phyloP scores from a whole-genome alignment of 306 rosid species.

The Cucumis melo region DNA sequence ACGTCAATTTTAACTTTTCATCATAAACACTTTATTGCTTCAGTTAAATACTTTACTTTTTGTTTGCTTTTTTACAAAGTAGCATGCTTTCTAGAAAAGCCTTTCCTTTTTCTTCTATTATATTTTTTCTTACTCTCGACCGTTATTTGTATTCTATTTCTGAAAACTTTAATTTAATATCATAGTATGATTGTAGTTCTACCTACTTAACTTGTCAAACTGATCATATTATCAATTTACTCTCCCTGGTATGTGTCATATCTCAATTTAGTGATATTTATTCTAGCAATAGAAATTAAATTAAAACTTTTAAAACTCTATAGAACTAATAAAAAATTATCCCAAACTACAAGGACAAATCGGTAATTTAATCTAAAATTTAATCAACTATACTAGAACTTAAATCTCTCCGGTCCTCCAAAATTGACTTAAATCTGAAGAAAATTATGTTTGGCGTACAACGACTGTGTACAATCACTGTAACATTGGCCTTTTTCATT shows the following conservation, averaged over 20 bases:
- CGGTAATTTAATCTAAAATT: neutral
- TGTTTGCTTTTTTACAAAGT: neutral
- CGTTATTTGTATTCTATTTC: neutral
- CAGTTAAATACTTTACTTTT: neutral
- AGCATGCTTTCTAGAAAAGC: neutral
- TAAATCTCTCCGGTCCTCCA: neutral
- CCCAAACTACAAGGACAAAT: neutral
- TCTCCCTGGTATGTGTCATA: neutral
- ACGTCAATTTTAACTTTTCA: neutral
- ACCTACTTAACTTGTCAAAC: neutral
- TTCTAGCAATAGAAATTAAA: too few species aligned
- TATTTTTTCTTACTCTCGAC: neutral
- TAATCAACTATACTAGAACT: neutral
- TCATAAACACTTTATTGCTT: neutral
- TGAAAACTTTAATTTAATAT: neutral
- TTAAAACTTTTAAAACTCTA: too few species aligned
- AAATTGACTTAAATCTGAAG: neutral
- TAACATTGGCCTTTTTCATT: neutral
- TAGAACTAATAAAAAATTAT: neutral
- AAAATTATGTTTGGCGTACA: neutral
- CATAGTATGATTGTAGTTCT: neutral
- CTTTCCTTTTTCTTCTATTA: neutral
- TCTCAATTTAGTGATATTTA: too few species aligned
- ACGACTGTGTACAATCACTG: neutral
- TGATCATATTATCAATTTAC: neutral